Conservation (phyloP, 306 rosid genomes). For the Amphicarpaea edgeworthii region DNA sequence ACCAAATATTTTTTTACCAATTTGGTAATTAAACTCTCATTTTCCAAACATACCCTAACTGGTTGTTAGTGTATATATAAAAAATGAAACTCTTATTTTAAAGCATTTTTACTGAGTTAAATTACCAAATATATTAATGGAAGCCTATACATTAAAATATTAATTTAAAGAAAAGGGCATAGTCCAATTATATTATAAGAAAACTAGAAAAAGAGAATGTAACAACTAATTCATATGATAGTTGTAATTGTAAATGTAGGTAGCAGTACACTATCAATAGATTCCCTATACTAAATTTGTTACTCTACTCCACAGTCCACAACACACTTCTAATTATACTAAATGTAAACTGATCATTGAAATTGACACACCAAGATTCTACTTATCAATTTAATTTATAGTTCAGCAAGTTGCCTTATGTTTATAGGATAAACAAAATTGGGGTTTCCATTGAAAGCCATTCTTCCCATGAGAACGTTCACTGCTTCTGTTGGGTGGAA, state of each 20-base stretch:
- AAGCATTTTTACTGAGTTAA: no score
- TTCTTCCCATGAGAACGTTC: constrained; percentile 69
- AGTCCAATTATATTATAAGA: background rate
- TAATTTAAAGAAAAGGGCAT: background rate
- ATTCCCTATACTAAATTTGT: constrained; percentile 2
- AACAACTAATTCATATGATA: constrained; percentile 9
- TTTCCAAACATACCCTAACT: no score
- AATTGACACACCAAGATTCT: constrained; percentile 2
- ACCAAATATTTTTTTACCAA: no score
- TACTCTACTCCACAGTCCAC: no score
- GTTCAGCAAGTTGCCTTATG: constrained; percentile 75
- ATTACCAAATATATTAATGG: background rate
- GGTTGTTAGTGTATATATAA: no score
- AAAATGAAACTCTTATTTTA: no score
- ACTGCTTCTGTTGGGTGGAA: constrained; percentile 92
- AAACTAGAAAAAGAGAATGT: background rate
- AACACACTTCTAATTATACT: constrained; percentile 4
- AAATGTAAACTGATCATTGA: background rate
- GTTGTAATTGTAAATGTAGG: background rate
- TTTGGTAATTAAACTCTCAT: no score
- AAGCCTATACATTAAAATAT: background rate
- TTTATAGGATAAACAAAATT: constrained; percentile 67
- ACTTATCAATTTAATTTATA: constrained; percentile 30
- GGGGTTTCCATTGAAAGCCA: constrained; percentile 70
- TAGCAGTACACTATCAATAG: constrained; percentile 1